Conservation (phyloP, 2,329 filamentous ascomycete genomes). For the Penicillium palitans region DNA sequence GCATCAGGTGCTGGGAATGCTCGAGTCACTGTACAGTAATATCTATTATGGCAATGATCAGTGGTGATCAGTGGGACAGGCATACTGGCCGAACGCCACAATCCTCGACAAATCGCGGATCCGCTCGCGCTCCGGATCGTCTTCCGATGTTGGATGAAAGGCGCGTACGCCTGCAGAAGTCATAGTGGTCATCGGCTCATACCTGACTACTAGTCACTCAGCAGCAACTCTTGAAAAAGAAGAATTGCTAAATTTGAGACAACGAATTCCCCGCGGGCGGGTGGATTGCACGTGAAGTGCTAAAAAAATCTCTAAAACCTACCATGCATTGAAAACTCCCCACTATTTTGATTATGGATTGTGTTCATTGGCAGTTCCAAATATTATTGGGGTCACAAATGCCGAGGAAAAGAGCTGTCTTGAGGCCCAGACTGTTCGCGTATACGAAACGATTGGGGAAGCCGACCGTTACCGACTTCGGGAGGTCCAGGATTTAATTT, state of each 20-base stretch:
- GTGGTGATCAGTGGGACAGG: conserved; percentile 1
- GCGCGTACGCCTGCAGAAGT: neutral
- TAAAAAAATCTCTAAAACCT: neutral
- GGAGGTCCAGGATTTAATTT: too few species aligned
- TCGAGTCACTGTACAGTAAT: conserved; percentile 15
- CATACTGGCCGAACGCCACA: neutral
- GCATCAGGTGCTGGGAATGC: neutral
- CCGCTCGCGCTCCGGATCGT: conserved; percentile 18
- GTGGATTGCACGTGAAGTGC: neutral
- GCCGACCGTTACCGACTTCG: neutral
- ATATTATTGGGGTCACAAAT: neutral
- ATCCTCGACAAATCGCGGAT: conserved; percentile 24
- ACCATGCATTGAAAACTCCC: neutral
- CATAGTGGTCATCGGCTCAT: conserved; percentile 1
- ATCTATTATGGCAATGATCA: conserved; percentile 10
- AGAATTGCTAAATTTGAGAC: neutral
- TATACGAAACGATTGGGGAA: neutral
- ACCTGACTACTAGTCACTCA: neutral
- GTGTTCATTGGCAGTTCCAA: neutral
- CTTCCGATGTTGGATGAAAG: neutral
- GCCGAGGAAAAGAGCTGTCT: neutral
- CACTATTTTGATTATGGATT: neutral
- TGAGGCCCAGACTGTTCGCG: neutral
- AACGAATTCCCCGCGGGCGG: neutral
- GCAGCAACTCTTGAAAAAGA: neutral